These are phyloP conservation scores for Coemansia sp. DNA, from an alignment of 192 early-diverging fungal genomes.

Conservation along the genomic window DNA sequence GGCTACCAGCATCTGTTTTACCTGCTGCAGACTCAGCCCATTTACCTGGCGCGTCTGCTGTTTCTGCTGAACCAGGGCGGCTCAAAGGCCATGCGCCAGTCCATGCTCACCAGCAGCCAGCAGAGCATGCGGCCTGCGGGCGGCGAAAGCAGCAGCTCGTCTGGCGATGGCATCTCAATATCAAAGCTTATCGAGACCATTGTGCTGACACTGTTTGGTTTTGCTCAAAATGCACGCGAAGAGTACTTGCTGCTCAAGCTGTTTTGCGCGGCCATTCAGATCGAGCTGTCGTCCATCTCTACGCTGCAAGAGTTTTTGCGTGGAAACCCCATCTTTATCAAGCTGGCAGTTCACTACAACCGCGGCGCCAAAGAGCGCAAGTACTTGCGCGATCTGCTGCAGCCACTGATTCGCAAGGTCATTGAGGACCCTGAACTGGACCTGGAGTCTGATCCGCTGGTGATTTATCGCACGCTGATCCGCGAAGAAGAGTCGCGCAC, in stretches of 20 bases:
- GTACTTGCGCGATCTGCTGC: slow-evolving; percentile 82
- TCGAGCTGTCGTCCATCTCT: slow-evolving; percentile 84
- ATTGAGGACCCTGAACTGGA: slow-evolving; percentile 75
- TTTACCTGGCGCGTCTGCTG: slow-evolving; percentile 85
- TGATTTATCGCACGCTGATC: slow-evolving; percentile 84
- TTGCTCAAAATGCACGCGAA: slow-evolving; percentile 94
- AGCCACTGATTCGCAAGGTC: slow-evolving; percentile 77
- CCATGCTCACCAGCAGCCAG: slow-evolving; percentile 17
- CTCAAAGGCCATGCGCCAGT: slow-evolving; percentile 47
- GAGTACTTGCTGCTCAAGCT: slow-evolving; percentile 94
- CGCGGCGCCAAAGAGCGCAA: slow-evolving; percentile 93
- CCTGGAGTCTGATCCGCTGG: slow-evolving; percentile 87
- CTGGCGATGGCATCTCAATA: slow-evolving; percentile 44
- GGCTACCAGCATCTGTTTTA: slow-evolving; percentile 95
- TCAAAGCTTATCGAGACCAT: slow-evolving; percentile 83
- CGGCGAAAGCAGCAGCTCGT: background rate
- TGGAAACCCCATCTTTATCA: slow-evolving; percentile 96
- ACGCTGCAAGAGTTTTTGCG: slow-evolving; percentile 88
- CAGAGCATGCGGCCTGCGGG: slow-evolving; percentile 17
- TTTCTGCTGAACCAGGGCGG: slow-evolving; percentile 86
- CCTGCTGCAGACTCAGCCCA: slow-evolving; percentile 92
- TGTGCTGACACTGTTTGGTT: slow-evolving; percentile 91
- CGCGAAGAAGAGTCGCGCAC: slow-evolving; percentile 87
- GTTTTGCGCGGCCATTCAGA: slow-evolving; percentile 84
- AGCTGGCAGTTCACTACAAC: slow-evolving; percentile 92